These are phyloP conservation scores for Tinospora cordifolia DNA, from an alignment of 164 flowering plant species.

Conservation along the genomic window DNA sequence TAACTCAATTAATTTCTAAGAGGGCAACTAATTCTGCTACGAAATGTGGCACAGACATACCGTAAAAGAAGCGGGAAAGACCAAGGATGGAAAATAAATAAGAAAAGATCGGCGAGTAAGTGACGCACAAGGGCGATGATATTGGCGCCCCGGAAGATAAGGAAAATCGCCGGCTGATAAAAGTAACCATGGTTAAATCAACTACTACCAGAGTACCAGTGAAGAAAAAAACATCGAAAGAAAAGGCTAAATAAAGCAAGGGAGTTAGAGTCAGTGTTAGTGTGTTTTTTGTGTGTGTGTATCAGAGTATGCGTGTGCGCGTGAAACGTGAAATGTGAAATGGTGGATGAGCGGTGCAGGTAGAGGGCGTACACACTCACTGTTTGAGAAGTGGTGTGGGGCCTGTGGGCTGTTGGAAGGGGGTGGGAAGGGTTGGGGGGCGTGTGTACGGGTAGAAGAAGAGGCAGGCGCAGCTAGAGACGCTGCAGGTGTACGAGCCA, in stretches of 20 bases:
- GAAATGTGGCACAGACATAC: too few relatives aligned
- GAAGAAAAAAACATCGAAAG: too few relatives aligned
- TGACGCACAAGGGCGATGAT: background rate
- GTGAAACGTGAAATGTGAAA: background rate
- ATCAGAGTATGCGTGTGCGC: too few relatives aligned
- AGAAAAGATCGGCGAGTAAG: slow-evolving; percentile 4
- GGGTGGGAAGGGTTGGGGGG: background rate
- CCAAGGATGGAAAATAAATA: background rate
- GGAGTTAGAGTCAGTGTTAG: too few relatives aligned
- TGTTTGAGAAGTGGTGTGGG: background rate
- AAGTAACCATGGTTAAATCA: slow-evolving; percentile 7
- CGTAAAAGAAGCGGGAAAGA: background rate
- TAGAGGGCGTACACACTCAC: background rate
- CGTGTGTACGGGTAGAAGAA: slow-evolving; percentile 8
- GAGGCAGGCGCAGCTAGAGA: background rate
- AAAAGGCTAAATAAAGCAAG: too few relatives aligned
- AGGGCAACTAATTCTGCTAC: too few relatives aligned
- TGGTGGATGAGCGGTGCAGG: background rate
- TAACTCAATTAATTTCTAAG: too few relatives aligned
- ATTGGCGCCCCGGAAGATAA: slow-evolving; percentile 6
- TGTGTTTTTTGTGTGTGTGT: too few relatives aligned
- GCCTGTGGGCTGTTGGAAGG: background rate
- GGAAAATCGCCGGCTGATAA: slow-evolving; percentile 10
- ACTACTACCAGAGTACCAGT: too few relatives aligned
- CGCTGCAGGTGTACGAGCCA: slow-evolving; percentile 5